Evolutionary conservation across 352 stramenopile species (phyloP).

Genomic region (Pythium aquatile): DNA sequence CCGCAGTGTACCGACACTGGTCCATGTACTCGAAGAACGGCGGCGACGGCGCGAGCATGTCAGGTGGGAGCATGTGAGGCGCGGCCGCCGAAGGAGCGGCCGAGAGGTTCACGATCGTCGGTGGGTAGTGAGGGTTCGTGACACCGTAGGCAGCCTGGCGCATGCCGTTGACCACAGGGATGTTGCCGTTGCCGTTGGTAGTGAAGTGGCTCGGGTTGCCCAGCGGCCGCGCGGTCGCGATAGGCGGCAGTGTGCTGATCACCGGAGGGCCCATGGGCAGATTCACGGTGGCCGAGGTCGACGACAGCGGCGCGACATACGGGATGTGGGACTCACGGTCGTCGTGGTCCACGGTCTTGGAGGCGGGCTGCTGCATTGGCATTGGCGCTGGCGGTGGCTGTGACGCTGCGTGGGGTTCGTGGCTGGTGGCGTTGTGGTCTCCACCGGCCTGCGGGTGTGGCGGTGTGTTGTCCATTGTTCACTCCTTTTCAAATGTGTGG

Average conservation of each 20-base stretch:
- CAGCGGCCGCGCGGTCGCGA: slow-evolving; percentile 21
- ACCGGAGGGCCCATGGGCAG: slow-evolving; percentile 10
- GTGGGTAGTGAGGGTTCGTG: slow-evolving; percentile 14
- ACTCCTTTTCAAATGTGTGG: background rate
- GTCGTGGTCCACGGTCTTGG: background rate
- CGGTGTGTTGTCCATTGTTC: background rate
- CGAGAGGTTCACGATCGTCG: slow-evolving; percentile 22
- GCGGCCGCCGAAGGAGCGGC: slow-evolving; percentile 16
- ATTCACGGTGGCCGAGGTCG: slow-evolving; percentile 21
- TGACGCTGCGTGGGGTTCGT: background rate
- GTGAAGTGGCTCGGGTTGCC: background rate
- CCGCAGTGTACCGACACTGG: slow-evolving; percentile 56
- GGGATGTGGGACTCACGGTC: slow-evolving; percentile 3
- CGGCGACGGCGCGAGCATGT: slow-evolving; percentile 15
- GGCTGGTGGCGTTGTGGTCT: background rate
- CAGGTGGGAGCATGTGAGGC: slow-evolving; percentile 11
- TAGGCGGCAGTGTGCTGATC: slow-evolving; percentile 25
- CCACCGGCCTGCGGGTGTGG: background rate
- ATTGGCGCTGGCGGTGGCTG: background rate
- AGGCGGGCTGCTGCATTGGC: background rate
- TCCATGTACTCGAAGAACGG: slow-evolving; percentile 57
- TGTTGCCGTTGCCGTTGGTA: slow-evolving; percentile 13
- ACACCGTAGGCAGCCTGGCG: slow-evolving; percentile 13
- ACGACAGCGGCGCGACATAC: slow-evolving; percentile 13
- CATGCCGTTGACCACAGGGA: slow-evolving; percentile 27